Percentiles rank a stretch among this genome's conserved stretches.
Conservation (phyloP, 176 grass and related monocot species). For the Hsuehochloa calcarea region DNA sequence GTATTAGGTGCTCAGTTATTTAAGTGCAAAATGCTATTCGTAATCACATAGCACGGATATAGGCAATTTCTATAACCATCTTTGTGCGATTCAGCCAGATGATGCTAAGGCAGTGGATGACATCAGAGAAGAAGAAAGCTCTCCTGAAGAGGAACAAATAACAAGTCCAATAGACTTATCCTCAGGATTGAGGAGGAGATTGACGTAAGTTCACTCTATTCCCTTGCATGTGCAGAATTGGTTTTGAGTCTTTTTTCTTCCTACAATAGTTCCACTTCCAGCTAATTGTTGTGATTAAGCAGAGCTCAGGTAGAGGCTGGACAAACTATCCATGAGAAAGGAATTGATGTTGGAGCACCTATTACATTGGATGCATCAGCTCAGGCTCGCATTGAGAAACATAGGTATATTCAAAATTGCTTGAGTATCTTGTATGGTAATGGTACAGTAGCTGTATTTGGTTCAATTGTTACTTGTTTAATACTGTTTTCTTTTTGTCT, state of each 20-base stretch:
- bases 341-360: constrained; percentile 37
- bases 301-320: constrained; percentile 36
- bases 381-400: constrained; percentile 4
- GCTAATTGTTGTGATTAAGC: neutral
- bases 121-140: constrained; percentile 23
- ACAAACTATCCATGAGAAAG: constrained; percentile 21
- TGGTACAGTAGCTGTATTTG: neutral
- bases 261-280: neutral
- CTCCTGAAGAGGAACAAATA: constrained; percentile 20
- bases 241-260: neutral
- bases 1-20: too few species aligned
- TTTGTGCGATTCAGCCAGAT: too few species aligned
- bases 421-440: neutral
- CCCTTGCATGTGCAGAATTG: neutral
- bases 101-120: constrained; percentile 6
- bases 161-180: constrained; percentile 22
- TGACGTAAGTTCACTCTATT: constrained; percentile 29
- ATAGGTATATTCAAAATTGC: neutral
- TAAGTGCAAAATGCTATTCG: too few species aligned
- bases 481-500: neutral
- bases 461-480: neutral
- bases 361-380: constrained; percentile 56
- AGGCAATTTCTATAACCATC: too few species aligned
- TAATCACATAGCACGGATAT: too few species aligned
- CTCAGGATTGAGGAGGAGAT: constrained; percentile 54